Evolutionary conservation across 2,329 filamentous ascomycete genomes (phyloP), one percentile per base, ranked within the genome.

Genomic region (Scedosporium minutisporum): DNA sequence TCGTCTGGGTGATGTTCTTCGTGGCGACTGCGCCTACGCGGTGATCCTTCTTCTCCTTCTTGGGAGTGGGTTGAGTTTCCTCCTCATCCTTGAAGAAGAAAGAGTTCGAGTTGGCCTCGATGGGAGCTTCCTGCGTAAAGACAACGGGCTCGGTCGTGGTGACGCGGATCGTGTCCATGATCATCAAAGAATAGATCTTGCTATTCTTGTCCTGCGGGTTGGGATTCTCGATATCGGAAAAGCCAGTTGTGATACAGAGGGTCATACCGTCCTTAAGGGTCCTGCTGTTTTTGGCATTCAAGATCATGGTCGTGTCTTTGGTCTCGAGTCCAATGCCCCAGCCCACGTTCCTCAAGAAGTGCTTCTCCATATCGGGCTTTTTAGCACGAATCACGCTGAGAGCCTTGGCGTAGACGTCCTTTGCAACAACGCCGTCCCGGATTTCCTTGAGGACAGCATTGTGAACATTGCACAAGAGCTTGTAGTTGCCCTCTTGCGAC

Each of bases 1-100:
- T 89, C 2, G 92, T 96, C 74, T 91, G 93, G 21, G 91, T 96
- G 70, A 97, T 96, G 73, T 97, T 99, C 71, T 93, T 96, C 61
- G 91, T 90, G 25, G 93, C 92, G 64, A 97, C 89, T 29, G 93
- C 92, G 63, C 91, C 92, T 7, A 95, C 88, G 53, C 89, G 86
- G 0, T 86, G 81, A 68, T 95, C 89, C 75, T 88, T 91, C 82
- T 95, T 96, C 69, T 93, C 87, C 75, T 96, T 96, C 68, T 95
- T 96, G n/a, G 91, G 89, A 9, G 89, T 84, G 38, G 90, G 89
- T 73, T 91, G 87, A 66, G 91, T 86, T 67, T 96, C 90, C 71
- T 96, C 91, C 65, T 96, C 92, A 68, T 97, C 93, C 72, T 96
- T 96, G 80, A 99, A 99, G 77, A 97, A 97, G 80, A 99, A 99